Base-by-base conservation (phyloP, 345 rosid genomes). In the Hibiscus syriacus region DNA sequence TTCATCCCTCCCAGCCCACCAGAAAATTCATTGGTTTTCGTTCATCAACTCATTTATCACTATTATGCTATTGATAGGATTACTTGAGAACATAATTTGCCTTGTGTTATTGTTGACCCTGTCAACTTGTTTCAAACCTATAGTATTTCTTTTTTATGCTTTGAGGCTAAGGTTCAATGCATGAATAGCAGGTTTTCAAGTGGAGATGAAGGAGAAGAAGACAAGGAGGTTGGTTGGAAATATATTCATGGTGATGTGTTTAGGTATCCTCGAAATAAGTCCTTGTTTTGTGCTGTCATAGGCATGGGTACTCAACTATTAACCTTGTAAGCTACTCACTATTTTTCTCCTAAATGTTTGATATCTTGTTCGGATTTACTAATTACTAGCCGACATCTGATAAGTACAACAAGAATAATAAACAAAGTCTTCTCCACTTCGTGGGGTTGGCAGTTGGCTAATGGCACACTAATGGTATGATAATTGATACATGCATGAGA, bases 151-250 rank as follows among this genome's bases (percentile, higher is more conserved):
- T 53, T 67, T 26, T 27, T 14, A 0, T 54, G 14, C 12, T 58
- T 43, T 68, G 30, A 41, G 2, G 6, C 75, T 68, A 13, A 58
- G 43, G 20, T 66, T 70, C 64, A 46, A 68, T 60, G 25, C 29
- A 10, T 60, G 38, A 29, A 20, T 73, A 70, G 60, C 77, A 88
- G 92, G 71, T 75, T 63, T 75, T 81, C 92, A 2, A 71, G 59
- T 49, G 93, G 83, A 74, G 92, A 87, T 65, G 89, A 85, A 41
- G 97, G 85, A 74, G 98, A 86, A 75, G 98, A 90, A 43, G 86
- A 82, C 71, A 85, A 72, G 59, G 98, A 88, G 66, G 85, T 85
- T 50, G 87, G 87, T 19, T 86, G 96, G 98, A 92, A 90, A 76
- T 81, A 84, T 64, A 30, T 88, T 68, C 92, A 84, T 61, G 87